Base-by-base conservation (phyloP, 768 basidiomycete genomes). In the Fistulinella prunicolor region DNA sequence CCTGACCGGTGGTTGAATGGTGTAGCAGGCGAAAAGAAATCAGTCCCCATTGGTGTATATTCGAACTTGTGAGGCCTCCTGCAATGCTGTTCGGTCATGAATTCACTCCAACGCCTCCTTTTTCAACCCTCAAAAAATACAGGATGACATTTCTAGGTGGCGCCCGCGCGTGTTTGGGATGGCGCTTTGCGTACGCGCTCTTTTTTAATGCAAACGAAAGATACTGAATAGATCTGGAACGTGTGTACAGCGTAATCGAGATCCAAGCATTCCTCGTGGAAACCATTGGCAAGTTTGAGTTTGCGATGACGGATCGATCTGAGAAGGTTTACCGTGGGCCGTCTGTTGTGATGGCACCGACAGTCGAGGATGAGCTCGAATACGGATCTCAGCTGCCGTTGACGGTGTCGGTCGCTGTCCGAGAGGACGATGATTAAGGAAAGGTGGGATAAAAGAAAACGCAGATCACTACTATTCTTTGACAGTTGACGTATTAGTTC, bases 241-340 rank as follows among this genome's bases (percentile, higher is more conserved):
- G n/a, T n/a, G n/a, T 28, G 22, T n/a, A 28, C 52, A 71, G 69
- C 4, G 56, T 81, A 0, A 58, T 73, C 34, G 81, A 85, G 59
- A 58, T 83, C 14, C 82, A 84, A 52, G 71, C 75, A 0, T 81
- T 85, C 62, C 57, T 83, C n/a, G 72, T 77, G 20, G 80, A 82
- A 56, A 66, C 81, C 19, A 47, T 83, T 34, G 62, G 70, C 28
- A 70, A 76, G 54, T 81, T 84, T 54, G 76, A 82, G 53, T 78
- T 83, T 51, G 50, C 56, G 35, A 56, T 60, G 46, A 68, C 68
- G 16, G 62, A 66, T 4, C 59, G 56, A 19, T 48, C 57, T 19
- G 54, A 62, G 35, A 58, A 46, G 29, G 47, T 75, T 29, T 43
- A 59, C 13, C 59, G 68, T 19, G 65, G 64, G 30, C 51, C 61